phyloP scores from a whole-genome alignment of 805 yeast genomes.

The Kluyveromyces starmeri region DNA sequence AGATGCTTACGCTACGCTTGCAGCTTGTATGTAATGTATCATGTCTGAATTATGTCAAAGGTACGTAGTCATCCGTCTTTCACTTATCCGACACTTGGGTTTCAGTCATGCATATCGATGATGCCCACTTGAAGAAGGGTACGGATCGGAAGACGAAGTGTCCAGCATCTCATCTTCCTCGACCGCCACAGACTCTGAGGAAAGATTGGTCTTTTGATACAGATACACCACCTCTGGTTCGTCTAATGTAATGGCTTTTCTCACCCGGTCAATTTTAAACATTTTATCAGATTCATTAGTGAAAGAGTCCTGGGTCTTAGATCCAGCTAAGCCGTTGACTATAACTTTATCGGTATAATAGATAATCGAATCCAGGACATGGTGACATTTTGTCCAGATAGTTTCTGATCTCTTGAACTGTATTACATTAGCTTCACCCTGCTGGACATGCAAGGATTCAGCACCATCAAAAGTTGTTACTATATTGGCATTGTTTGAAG shows the following conservation, averaged over 20 bases:
- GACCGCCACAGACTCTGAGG: slow-evolving; percentile 30
- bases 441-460: slow-evolving; percentile 1
- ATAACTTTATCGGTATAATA: slow-evolving; percentile 45
- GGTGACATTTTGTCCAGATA: slow-evolving; percentile 16
- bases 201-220: slow-evolving; percentile 36
- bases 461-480: no score
- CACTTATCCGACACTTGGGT: no score
- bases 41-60: no score
- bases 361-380: slow-evolving; percentile 33
- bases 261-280: slow-evolving; percentile 18
- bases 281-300: slow-evolving; percentile 17
- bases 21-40: no score
- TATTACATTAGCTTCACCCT: slow-evolving; percentile 1
- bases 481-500: background rate
- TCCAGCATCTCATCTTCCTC: slow-evolving; percentile 4
- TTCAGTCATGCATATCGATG: no score
- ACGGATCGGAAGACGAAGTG: background rate
- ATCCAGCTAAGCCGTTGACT: slow-evolving; percentile 50
- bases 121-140: background rate
- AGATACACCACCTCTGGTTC: slow-evolving; percentile 33
- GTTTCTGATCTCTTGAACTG: slow-evolving; percentile 9
- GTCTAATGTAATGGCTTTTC: slow-evolving; percentile 21
- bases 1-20: no score
- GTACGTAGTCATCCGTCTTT: no score
- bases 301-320: slow-evolving; percentile 34